Conservation (phyloP, 75 land plant species). For the Isoetes taiwanensis region DNA sequence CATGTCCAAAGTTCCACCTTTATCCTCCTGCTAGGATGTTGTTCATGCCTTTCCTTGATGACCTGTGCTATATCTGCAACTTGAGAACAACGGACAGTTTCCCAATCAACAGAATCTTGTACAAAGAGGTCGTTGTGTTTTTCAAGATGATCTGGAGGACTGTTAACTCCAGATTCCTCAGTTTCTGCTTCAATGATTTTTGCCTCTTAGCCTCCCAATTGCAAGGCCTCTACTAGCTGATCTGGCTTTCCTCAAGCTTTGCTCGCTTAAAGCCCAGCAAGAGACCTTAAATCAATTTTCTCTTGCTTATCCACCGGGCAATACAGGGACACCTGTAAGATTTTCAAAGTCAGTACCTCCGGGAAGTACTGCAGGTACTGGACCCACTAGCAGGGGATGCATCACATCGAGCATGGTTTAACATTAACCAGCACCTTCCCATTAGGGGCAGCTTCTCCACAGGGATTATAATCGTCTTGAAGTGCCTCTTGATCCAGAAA, state of each 20-base stretch:
- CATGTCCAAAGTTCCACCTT: conserved; percentile 30
- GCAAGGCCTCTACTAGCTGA: background rate
- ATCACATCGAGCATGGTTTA: no score
- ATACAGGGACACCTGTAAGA: no score
- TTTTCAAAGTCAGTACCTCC: no score
- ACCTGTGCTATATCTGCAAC: conserved; percentile 49
- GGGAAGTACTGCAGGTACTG: no score
- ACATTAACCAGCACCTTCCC: no score
- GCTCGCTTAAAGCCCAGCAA: no score
- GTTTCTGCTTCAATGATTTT: background rate
- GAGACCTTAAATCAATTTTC: no score
- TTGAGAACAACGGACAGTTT: conserved; percentile 62
- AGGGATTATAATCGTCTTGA: no score
- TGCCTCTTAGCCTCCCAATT: conserved; percentile 9
- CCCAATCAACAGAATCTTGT: conserved; percentile 73
- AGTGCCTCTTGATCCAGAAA: no score
- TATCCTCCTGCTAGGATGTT: conserved; percentile 72
- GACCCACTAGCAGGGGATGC: no score
- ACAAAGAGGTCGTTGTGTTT: conserved; percentile 10
- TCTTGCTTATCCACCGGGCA: no score
- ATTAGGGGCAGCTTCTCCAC: no score
- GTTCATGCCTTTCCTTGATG: conserved; percentile 80
- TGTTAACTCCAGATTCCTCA: background rate
- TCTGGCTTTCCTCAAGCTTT: conserved; percentile 17
- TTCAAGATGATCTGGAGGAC: background rate